Percentiles rank a stretch among this genome's conserved stretches.
phyloP scores from a whole-genome alignment of 2,329 filamentous ascomycete genomes.

The Alternaria hordeiaustralica region DNA sequence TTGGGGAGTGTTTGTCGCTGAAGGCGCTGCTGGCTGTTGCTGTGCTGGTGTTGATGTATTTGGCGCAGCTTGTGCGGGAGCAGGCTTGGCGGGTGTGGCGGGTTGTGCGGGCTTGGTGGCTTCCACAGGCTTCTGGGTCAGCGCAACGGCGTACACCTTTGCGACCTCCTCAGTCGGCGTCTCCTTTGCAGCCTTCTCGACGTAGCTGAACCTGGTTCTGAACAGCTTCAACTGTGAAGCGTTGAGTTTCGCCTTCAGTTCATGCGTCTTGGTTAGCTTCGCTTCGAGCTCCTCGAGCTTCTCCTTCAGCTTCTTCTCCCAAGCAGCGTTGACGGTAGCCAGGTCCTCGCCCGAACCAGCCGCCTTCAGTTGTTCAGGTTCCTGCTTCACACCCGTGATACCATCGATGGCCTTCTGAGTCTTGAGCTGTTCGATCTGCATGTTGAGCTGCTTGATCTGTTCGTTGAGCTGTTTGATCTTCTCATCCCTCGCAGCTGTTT shows the following conservation, averaged over 20 bases:
- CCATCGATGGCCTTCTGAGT: conserved; percentile 16
- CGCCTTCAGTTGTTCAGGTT: conserved; percentile 15
- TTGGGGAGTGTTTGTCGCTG: conserved; percentile 13
- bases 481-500: conserved; percentile 1
- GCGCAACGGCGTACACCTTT: conserved; percentile 88
- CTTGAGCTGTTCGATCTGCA: conserved; percentile 17
- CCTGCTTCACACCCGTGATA: conserved; percentile 15
- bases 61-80: conserved; percentile 7
- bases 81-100: conserved; percentile 22
- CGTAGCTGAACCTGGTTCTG: conserved; percentile 75
- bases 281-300: conserved; percentile 48
- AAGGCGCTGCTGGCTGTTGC: conserved; percentile 14
- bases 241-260: conserved; percentile 75
- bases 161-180: conserved; percentile 83
- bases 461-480: conserved; percentile 7
- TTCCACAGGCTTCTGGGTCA: conserved; percentile 60
- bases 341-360: conserved; percentile 26
- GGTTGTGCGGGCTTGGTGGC: conserved; percentile 24
- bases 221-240: conserved; percentile 66
- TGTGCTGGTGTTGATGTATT: conserved; percentile 19
- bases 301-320: conserved; percentile 48
- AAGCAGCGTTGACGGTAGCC: conserved; percentile 37
- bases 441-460: conserved; percentile 19
- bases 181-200: conserved; percentile 81
- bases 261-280: conserved; percentile 65